phyloP scores from a whole-genome alignment of 139 green algal genomes.

The Chlamydomonas urium region DNA sequence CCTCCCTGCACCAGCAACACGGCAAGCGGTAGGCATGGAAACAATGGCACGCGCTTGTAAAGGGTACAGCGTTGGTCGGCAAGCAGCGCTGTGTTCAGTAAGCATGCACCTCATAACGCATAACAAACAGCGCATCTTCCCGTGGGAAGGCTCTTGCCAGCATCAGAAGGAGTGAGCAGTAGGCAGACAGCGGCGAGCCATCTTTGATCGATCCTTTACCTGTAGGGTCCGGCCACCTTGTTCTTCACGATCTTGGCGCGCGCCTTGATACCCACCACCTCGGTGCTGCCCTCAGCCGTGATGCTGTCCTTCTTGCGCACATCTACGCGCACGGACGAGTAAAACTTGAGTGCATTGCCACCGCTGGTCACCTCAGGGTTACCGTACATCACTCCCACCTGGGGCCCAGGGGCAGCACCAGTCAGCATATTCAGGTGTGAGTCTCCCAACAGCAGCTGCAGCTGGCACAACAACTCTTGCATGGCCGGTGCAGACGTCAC shows the following conservation, averaged over 20 bases:
- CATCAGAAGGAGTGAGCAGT: background rate
- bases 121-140: background rate
- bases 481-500: too few relatives aligned
- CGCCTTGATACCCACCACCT: constrained; percentile 65
- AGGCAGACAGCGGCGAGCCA: background rate
- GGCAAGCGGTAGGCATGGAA: constrained; percentile 8
- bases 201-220: constrained; percentile 10
- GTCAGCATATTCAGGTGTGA: too few relatives aligned
- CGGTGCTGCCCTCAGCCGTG: constrained; percentile 2
- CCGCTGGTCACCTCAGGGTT: constrained; percentile 89
- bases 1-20: constrained; percentile 36
- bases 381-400: constrained; percentile 87
- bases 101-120: background rate
- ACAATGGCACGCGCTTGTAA: too few relatives aligned
- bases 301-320: constrained; percentile 70
- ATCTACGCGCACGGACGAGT: constrained; percentile 63
- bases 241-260: constrained; percentile 89
- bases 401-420: too few relatives aligned
- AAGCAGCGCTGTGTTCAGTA: background rate
- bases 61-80: background rate
- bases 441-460: too few relatives aligned
- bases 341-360: constrained; percentile 95
- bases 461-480: too few relatives aligned
- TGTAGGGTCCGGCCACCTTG: constrained; percentile 64
- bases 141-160: too few relatives aligned